Base-by-base conservation (phyloP, 2,329 filamentous ascomycete genomes). In the Fusarium coffeatum region DNA sequence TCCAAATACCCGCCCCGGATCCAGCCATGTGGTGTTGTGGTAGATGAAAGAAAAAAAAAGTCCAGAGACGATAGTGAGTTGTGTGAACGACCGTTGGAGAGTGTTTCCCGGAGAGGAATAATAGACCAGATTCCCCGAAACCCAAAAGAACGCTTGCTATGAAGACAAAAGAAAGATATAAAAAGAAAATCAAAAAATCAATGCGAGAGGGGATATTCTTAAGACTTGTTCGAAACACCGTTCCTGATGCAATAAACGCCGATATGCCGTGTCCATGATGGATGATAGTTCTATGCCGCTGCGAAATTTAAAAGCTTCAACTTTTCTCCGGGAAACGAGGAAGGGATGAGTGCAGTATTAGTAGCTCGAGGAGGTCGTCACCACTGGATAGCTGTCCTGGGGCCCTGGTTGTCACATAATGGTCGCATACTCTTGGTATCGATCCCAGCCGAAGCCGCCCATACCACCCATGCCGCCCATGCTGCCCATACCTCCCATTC, bases 371-470 rank as follows among this genome's bases (percentile, higher is more conserved):
- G 82, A 81, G 75, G 82, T 84, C 71, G 83, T 85, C 74, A 82
- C 82, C 77, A 81, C 81, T 74, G 83, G 82, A 77, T 82, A 83
- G 76, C 79, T 80, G 76, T 83, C 80, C 76, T 79, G 80, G 69
- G 82, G 78, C 78, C 81, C 77, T 88, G 86, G 82, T 88, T 88
- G 86, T 92, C 92, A 98, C 85, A 97, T 97, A 72, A 91, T 94
- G 69, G 93, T 90, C 73, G 93, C 87, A 80, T 94, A 97, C 80
- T 95, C 93, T 77, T 92, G 92, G 79, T 92, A 93, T 74, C 92
- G 87, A 80, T 93, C 93, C 93, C 93, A 97, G 74, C 92, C 93
- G 79, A 97, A 97, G 71, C 90, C 76, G 15, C 88, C 88, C 87
- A 89, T 89, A 68, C 90, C 74, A 25, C 74, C 75, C 73, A 89